These are phyloP conservation scores for Teratosphaeria zuluensis DNA, from an alignment of 2,329 filamentous ascomycete genomes.

Conservation along the genomic window DNA sequence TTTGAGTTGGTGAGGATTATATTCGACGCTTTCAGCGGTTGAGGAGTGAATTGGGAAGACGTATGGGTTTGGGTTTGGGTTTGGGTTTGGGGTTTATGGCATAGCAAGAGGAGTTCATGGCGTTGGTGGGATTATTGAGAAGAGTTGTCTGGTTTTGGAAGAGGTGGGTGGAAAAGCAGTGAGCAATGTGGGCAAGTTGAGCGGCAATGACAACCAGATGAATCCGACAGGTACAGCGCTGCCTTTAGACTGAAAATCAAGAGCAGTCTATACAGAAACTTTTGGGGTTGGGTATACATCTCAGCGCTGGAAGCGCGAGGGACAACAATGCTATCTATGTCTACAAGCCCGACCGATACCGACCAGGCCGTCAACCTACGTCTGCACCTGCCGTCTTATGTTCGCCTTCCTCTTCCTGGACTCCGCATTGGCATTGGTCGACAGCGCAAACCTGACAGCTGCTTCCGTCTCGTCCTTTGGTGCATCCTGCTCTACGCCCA, in stretches of 20 bases:
- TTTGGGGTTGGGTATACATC: background rate
- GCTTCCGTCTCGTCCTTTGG: conserved; percentile 29
- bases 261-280: background rate
- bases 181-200: background rate
- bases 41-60: background rate
- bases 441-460: conserved; percentile 31
- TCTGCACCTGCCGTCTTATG: conserved; percentile 8
- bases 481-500: conserved; percentile 21
- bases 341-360: background rate
- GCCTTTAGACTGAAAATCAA: background rate
- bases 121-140: background rate
- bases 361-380: background rate
- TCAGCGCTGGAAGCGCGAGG: background rate
- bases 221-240: background rate
- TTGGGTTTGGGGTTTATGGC: background rate
- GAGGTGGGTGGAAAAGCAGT: background rate
- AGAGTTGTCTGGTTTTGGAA: background rate
- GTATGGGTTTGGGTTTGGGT: background rate
- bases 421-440: conserved; percentile 37
- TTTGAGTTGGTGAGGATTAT: conserved; percentile 47
- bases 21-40: conserved; percentile 19
- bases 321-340: background rate
- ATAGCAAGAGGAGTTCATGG: background rate
- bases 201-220: background rate
- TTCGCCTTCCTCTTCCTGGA: conserved; percentile 30